Percentiles rank a stretch among this genome's conserved stretches.
phyloP scores from a whole-genome alignment of 352 stramenopile species.

The Peronosclerospora sorghi region DNA sequence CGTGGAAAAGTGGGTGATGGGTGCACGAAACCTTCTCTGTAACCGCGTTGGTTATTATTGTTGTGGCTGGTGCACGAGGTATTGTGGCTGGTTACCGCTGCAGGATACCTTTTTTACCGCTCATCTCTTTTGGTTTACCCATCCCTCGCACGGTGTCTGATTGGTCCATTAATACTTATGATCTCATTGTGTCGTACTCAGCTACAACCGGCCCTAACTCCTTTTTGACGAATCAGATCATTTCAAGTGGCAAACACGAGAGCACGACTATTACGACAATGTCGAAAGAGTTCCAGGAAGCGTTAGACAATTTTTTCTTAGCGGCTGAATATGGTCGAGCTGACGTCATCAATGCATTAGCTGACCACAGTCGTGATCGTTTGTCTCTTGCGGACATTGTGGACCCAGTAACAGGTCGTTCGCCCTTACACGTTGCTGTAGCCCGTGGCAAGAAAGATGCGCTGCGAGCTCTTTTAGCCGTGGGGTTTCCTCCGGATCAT shows the following conservation, averaged over 20 bases:
- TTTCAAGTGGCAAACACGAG: slow-evolving; percentile 9
- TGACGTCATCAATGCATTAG: slow-evolving; percentile 78
- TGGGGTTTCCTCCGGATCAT: slow-evolving; percentile 56
- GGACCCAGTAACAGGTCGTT: slow-evolving; percentile 45
- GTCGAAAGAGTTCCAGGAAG: slow-evolving; percentile 47
- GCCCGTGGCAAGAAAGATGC: slow-evolving; percentile 63
- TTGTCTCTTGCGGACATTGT: slow-evolving; percentile 46
- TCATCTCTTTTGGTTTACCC: no score
- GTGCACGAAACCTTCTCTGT: no score
- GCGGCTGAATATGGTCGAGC: slow-evolving; percentile 71
- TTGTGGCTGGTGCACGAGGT: no score
- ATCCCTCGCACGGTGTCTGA: no score
- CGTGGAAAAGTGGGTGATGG: no score
- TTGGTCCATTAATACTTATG: no score
- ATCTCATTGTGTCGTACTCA: no score
- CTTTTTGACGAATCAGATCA: slow-evolving; percentile 21
- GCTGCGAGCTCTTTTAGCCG: slow-evolving; percentile 63
- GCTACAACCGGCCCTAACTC: no score
- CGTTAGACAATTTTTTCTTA: slow-evolving; percentile 71
- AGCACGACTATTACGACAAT: slow-evolving; percentile 5
- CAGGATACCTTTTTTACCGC: no score
- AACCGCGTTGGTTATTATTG: no score
- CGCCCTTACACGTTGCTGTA: slow-evolving; percentile 71
- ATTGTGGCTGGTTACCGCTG: no score
- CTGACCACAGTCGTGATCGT: slow-evolving; percentile 43